phyloP scores from a whole-genome alignment of 163 green algal species.

The Smithsoniella earleae region DNA sequence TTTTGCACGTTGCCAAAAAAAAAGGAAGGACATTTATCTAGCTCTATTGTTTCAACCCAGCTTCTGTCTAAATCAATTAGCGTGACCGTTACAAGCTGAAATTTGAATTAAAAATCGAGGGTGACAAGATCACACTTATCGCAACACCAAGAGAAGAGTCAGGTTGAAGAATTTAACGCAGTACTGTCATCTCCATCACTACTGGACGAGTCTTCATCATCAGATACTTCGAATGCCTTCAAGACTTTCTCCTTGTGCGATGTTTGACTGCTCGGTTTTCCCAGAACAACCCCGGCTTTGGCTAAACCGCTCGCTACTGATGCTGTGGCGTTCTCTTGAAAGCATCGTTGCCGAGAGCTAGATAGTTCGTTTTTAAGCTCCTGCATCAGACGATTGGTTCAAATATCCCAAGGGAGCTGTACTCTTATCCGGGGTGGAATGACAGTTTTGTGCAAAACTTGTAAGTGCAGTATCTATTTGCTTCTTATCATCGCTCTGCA shows the following conservation, averaged over 20 bases:
- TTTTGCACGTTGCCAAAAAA: too few species aligned
- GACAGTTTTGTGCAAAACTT: not conserved
- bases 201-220: not conserved
- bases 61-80: too few species aligned
- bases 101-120: too few species aligned
- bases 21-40: too few species aligned
- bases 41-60: too few species aligned
- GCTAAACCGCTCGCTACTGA: not conserved
- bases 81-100: too few species aligned
- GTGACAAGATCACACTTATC: too few species aligned
- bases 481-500: not conserved
- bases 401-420: not conserved
- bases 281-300: not conserved
- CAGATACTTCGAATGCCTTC: not conserved
- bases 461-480: not conserved
- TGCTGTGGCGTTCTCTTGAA: not conserved
- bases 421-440: too few species aligned
- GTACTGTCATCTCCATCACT: not conserved
- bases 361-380: not conserved
- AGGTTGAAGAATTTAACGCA: too few species aligned
- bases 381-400: not conserved
- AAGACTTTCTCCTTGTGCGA: too few species aligned
- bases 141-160: too few species aligned
- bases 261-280: not conserved
- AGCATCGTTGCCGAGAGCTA: not conserved